A percentile compares a stretch with the other conserved stretches of the same genome.
Conservation (phyloP, 352 stramenopile genomes). For the Blastocystis sp. region DNA sequence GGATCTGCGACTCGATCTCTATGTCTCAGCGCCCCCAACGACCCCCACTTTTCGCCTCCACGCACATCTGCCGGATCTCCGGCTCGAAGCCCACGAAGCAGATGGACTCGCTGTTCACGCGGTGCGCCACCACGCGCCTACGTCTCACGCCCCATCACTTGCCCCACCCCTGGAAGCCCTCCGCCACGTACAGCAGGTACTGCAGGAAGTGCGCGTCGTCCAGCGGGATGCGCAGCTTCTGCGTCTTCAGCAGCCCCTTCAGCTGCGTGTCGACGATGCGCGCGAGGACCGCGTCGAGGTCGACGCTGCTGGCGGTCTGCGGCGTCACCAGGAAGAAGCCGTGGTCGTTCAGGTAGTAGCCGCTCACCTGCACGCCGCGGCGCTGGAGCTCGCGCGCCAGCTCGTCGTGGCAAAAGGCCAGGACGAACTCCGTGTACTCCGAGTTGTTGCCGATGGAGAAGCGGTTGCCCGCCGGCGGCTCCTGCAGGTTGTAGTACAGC, state of each 20-base stretch:
- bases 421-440: conserved; percentile 11
- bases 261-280: neutral
- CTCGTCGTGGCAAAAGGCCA: conserved; percentile 31
- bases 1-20: neutral
- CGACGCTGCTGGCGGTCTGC: neutral
- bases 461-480: neutral
- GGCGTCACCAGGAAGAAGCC: conserved; percentile 16
- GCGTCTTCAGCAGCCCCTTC: conserved; percentile 16
- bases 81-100: conserved; percentile 9
- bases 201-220: conserved; percentile 22
- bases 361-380: neutral
- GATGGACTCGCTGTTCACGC: conserved; percentile 13
- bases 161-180: neutral
- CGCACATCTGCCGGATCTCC: neutral
- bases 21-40: neutral
- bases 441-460: conserved; percentile 12
- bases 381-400: neutral
- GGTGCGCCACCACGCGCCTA: conserved; percentile 27
- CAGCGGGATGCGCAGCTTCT: neutral
- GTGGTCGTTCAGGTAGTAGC: conserved; percentile 31
- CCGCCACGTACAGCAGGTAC: conserved; percentile 16
- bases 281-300: neutral
- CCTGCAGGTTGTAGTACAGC: neutral
- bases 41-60: conserved; percentile 3
- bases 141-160: neutral